Percentiles rank a stretch among this genome's conserved stretches.
Conservation (phyloP, 306 rosid genomes). For the Vigna hirtella region DNA sequence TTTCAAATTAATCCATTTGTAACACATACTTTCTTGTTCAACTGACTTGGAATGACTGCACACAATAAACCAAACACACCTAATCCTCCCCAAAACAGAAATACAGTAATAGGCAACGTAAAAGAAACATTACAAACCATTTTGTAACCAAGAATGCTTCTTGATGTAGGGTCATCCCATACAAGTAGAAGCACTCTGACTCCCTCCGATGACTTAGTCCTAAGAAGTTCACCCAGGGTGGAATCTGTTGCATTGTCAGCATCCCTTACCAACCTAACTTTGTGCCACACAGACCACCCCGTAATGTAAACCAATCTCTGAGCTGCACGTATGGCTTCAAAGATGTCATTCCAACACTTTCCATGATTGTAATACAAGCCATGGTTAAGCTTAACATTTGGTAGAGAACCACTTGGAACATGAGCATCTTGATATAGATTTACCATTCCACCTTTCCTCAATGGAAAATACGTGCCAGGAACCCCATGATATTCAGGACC, state of each 20-base stretch:
- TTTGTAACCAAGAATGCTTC: constrained; percentile 84
- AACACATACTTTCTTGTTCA: not conserved
- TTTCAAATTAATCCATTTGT: not conserved
- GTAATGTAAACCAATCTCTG: constrained; percentile 80
- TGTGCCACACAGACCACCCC: constrained; percentile 99
- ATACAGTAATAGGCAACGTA: constrained; percentile 24
- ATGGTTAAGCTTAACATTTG: constrained; percentile 66
- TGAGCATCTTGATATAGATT: constrained; percentile 96
- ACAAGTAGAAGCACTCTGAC: constrained; percentile 96
- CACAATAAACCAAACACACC: not conserved
- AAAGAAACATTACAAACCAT: constrained; percentile 63
- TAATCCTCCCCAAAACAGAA: constrained; percentile 2
- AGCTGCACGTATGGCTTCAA: constrained; percentile 77
- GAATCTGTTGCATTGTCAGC: constrained; percentile 47
- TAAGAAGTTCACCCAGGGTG: constrained; percentile 80
- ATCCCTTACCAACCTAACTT: constrained; percentile 80
- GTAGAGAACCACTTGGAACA: constrained; percentile 84
- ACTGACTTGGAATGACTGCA: not conserved
- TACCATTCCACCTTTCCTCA: constrained; percentile 85
- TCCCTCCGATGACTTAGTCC: constrained; percentile 92
- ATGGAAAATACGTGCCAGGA: constrained; percentile 93
- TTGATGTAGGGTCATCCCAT: constrained; percentile 99
- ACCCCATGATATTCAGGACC: constrained; percentile 91
- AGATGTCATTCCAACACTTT: constrained; percentile 87
- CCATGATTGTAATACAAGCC: constrained; percentile 79